Evolutionary conservation across 2,329 filamentous ascomycete genomes (phyloP), one percentile per base, ranked within the genome.

Genomic region (Colletotrichum sp.): DNA sequence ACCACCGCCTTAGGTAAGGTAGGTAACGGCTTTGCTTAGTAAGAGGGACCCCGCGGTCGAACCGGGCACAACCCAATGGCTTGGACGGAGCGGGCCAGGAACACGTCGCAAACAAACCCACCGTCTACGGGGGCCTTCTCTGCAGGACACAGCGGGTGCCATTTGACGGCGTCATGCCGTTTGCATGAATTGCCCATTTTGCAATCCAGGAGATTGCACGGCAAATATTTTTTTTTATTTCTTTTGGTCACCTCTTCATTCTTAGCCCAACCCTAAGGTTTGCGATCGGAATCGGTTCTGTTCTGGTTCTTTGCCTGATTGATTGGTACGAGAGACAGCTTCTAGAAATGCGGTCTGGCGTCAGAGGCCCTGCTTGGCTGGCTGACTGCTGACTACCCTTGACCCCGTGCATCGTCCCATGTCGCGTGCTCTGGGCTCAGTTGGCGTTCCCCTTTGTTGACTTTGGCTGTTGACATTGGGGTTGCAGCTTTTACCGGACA

Each of bases 401-500:
- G 36, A 3, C 57, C 30, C 69, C 63, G 70, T 73, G 73, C 73
- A 76, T 69, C 74, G 63, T 73, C 74, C 70, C 70, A 76, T 76
- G 74, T 73, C 74, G 74, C 74, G 73, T 76, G 49, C 49, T 60
- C 32, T 52, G 30, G 65, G 34, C 55, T 21, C n/a, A 44, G 49
- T 55, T 74, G 39, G 59, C 59, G 59, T 21, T 52, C 44, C 44
- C 44, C 44, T 64, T 73, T 76, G 70, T 76, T 76, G 74, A 76
- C 74, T 65, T 76, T 76, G 57, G 39, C 44, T 76, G 49, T 76
- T 76, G 70, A 76, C 70, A 65, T 76, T 73, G 32, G 32, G 34
- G 28, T 49, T 64, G 39, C 36, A 39, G 36, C 1, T 52, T 68
- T 36, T 76, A 57, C 73, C 69, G 63, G 73, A 76, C 74, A 69